Evolutionary conservation across 768 basidiomycete species (phyloP).

Genomic region (Boletellus sp.): DNA sequence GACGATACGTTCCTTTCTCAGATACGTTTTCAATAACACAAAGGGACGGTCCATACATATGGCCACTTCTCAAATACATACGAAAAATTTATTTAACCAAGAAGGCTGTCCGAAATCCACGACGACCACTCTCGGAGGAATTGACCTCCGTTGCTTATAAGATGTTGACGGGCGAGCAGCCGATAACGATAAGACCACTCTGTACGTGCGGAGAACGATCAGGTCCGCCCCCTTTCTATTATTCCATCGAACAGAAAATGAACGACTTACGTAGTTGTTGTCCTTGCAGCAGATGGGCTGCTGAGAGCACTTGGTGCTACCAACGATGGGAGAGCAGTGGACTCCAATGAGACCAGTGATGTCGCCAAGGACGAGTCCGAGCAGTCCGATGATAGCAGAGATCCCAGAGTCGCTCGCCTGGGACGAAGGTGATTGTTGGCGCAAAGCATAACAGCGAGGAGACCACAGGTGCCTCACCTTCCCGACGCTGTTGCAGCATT

Average conservation of each 20-base stretch:
- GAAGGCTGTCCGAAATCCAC: not conserved
- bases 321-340: not conserved
- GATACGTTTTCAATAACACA: too few species aligned
- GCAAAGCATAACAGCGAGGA: not conserved
- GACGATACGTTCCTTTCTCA: too few species aligned
- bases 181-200: too few species aligned
- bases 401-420: not conserved
- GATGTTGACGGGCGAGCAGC: too few species aligned
- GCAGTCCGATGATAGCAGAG: not conserved
- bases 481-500: constrained; percentile 13
- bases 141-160: not conserved
- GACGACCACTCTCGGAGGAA: not conserved
- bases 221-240: too few species aligned
- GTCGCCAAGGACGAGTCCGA: not conserved
- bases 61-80: too few species aligned
- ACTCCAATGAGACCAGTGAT: constrained; percentile 1
- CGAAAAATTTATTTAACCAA: too few species aligned
- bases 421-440: not conserved
- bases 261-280: constrained; percentile 8
- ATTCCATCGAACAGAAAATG: too few species aligned
- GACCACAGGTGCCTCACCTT: too few species aligned
- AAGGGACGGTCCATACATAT: too few species aligned
- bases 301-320: constrained; percentile 5
- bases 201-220: too few species aligned
- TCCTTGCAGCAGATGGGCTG: constrained; percentile 17